These are phyloP conservation scores for Solanum sejunctum DNA, from an alignment of 257 asterid species.

Conservation along the genomic window DNA sequence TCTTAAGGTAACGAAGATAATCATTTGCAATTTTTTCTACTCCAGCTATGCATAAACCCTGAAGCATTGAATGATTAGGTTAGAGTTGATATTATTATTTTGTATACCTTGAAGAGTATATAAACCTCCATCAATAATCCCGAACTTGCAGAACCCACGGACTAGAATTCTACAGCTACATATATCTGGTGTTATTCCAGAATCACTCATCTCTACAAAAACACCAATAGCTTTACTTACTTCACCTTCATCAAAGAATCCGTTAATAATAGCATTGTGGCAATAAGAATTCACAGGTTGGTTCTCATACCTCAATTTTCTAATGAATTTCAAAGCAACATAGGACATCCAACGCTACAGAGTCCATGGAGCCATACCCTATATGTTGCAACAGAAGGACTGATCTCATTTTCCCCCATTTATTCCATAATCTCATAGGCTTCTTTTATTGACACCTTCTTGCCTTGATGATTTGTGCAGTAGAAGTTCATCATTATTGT, in stretches of 20 bases:
- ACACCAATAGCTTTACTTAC: slow-evolving; percentile 22
- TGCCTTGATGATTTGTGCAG: slow-evolving; percentile 13
- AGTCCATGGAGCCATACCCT: slow-evolving; percentile 38
- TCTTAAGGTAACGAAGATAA: slow-evolving; percentile 22
- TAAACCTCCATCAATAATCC: slow-evolving; percentile 23
- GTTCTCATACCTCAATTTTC: slow-evolving; percentile 12
- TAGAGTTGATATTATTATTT: slow-evolving; percentile 24
- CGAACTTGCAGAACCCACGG: slow-evolving; percentile 33
- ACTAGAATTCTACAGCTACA: slow-evolving; percentile 48
- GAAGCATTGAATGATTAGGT: slow-evolving; percentile 34
- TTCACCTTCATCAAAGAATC: slow-evolving; percentile 25
- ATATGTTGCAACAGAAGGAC: slow-evolving; percentile 42
- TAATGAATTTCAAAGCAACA: slow-evolving; percentile 26
- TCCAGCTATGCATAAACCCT: slow-evolving; percentile 21
- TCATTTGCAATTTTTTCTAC: slow-evolving; percentile 18
- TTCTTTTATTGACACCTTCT: slow-evolving; percentile 19
- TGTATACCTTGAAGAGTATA: slow-evolving; percentile 36
- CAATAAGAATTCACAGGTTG: slow-evolving; percentile 39
- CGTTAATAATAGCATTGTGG: slow-evolving; percentile 44
- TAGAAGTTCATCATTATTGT: slow-evolving; percentile 41
- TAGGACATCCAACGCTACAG: slow-evolving; percentile 33
- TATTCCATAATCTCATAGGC: slow-evolving; percentile 36
- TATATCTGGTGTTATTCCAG: slow-evolving; percentile 32
- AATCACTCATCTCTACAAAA: slow-evolving; percentile 35
- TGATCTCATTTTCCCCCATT: slow-evolving; percentile 30